phyloP scores from a whole-genome alignment of 1,284 basidiomycete species.

The Ganoderma lucidum region DNA sequence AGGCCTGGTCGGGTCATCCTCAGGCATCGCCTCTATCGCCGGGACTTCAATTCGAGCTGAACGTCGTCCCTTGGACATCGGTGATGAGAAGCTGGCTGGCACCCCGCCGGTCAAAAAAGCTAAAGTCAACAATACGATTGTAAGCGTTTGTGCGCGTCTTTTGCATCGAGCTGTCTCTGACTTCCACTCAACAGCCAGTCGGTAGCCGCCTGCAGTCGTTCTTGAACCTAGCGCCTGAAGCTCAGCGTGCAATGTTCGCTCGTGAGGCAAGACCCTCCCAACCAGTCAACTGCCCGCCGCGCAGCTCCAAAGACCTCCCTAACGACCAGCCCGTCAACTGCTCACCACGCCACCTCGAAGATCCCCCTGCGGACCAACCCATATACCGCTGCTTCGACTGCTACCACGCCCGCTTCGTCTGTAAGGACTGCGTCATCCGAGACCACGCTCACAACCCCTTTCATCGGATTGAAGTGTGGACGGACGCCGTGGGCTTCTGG shows the following conservation, averaged over 20 bases:
- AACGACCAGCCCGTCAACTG: no score
- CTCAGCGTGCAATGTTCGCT: neutral
- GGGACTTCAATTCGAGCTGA: no score
- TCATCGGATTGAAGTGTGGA: conserved; percentile 22
- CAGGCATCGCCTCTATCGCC: no score
- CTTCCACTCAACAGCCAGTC: no score
- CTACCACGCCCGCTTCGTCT: conserved; percentile 1
- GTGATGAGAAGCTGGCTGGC: neutral
- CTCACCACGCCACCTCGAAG: no score
- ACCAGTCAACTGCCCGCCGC: no score
- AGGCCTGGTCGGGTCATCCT: no score
- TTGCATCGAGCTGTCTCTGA: no score
- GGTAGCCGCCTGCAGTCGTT: neutral
- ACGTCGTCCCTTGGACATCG: no score
- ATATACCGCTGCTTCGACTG: conserved; percentile 24
- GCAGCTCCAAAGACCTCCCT: no score
- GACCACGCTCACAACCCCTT: conserved; percentile 18
- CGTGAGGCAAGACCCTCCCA: neutral
- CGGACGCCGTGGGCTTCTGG: conserved; percentile 9
- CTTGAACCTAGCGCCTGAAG: neutral
- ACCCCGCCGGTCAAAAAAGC: neutral
- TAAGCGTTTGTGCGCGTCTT: neutral
- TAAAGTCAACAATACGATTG: neutral
- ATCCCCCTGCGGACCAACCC: no score
- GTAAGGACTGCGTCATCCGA: conserved; percentile 1